Evolutionary conservation across 306 rosid species (phyloP).

Genomic region (Datisca glomerata): DNA sequence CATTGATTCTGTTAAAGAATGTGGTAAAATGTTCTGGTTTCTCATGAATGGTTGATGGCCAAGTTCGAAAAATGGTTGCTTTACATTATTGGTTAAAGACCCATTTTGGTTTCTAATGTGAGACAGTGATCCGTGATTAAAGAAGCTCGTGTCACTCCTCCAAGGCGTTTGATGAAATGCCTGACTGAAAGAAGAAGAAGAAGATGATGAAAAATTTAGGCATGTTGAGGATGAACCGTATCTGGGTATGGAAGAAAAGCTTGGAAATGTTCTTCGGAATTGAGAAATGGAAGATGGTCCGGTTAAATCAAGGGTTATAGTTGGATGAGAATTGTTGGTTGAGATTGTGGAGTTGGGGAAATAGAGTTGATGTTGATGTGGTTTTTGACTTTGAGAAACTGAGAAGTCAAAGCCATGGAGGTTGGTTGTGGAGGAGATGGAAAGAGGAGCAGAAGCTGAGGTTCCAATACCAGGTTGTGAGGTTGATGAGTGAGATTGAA

Average conservation of each 20-base stretch:
- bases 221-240: conserved; percentile 13
- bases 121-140: no score
- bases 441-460: conserved; percentile 16
- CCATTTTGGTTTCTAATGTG: no score
- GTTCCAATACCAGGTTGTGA: conserved; percentile 17
- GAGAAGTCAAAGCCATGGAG: conserved; percentile 17
- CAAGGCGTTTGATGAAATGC: no score
- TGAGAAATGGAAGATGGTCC: conserved; percentile 16
- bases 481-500: conserved; percentile 31
- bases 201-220: conserved; percentile 25
- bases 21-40: conserved; percentile 1
- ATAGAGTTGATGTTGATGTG: conserved; percentile 16
- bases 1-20: conserved; percentile 20
- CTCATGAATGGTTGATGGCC: no score
- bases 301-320: conserved; percentile 49
- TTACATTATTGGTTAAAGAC: no score
- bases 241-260: conserved; percentile 8
- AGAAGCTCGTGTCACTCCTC: no score
- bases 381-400: conserved; percentile 12
- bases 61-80: no score
- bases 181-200: no score
- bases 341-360: conserved; percentile 34
- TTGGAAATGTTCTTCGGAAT: conserved; percentile 15
- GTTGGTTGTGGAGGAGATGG: conserved; percentile 11
- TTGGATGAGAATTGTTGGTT: conserved; percentile 43